Conservation (phyloP, 768 basidiomycete genomes). For the Xerocomellus dryophilus region DNA sequence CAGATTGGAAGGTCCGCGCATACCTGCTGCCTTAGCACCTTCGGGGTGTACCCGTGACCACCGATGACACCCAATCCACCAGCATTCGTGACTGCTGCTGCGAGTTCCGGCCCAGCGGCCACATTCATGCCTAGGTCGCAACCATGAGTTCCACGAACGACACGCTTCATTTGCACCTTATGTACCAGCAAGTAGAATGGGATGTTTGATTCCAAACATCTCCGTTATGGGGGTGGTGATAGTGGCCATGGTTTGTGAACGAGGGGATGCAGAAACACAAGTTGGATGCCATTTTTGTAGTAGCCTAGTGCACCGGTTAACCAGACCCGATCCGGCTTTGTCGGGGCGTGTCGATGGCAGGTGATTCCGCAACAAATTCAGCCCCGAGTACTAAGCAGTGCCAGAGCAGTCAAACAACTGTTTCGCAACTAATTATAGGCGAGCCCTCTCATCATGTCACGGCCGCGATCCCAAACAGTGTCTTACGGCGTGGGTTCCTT, state of each 20-base stretch:
- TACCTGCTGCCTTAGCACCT: constrained; percentile 75
- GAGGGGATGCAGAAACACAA: not conserved
- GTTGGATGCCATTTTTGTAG: no score
- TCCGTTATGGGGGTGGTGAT: constrained; percentile 85
- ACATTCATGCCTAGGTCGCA: constrained; percentile 55
- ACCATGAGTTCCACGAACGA: constrained; percentile 32
- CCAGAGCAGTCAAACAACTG: no score
- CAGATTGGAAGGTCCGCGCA: constrained; percentile 6
- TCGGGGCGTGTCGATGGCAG: not conserved
- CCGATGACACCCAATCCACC: constrained; percentile 93
- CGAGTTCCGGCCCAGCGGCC: constrained; percentile 75
- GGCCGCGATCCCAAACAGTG: no score
- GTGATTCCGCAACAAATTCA: not conserved
- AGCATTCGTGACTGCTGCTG: constrained; percentile 91
- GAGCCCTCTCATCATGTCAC: no score
- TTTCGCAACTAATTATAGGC: no score
- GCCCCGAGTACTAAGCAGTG: not conserved
- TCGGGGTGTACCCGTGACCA: constrained; percentile 83
- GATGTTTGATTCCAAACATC: constrained; percentile 86
- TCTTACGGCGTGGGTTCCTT: no score
- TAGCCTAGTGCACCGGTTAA: not conserved
- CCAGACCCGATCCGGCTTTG: not conserved
- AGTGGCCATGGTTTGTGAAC: constrained; percentile 38
- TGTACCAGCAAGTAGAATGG: constrained; percentile 77
- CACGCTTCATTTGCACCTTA: constrained; percentile 20